Conservation (phyloP, 768 basidiomycete species). For the Trametes meyenii region DNA sequence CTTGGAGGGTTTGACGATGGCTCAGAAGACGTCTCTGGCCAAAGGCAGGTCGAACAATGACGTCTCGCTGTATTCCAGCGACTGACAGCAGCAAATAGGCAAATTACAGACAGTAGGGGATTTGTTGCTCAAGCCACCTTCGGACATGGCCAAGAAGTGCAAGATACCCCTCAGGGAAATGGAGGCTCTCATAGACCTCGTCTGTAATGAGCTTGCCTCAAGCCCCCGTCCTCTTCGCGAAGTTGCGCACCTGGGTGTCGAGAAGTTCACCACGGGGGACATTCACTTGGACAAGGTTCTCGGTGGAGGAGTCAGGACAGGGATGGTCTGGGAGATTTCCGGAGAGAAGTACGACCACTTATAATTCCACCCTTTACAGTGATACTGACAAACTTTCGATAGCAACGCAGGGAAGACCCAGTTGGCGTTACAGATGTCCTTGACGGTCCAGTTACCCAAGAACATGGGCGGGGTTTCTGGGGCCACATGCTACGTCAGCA, state of each 20-base stretch:
- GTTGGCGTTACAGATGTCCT: conserved; percentile 79
- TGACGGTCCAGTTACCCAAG: conserved; percentile 73
- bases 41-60: conserved; percentile 35
- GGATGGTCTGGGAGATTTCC: conserved; percentile 84
- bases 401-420: conserved; percentile 97
- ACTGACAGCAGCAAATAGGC: conserved; percentile 12
- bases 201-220: conserved; percentile 48
- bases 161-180: conserved; percentile 53
- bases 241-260: conserved; percentile 40
- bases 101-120: conserved; percentile 37
- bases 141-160: conserved; percentile 61
- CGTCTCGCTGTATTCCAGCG: neutral
- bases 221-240: conserved; percentile 46
- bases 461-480: conserved; percentile 61
- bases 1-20: conserved; percentile 32
- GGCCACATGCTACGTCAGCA: conserved; percentile 77
- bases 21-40: conserved; percentile 40
- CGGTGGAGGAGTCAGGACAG: conserved; percentile 78
- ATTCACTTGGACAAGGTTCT: conserved; percentile 63
- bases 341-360: conserved; percentile 75
- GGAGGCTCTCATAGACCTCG: conserved; percentile 49
- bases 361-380: neutral
- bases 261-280: conserved; percentile 77
- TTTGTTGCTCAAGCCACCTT: conserved; percentile 49
- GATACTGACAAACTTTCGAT: conserved; percentile 35